Base-by-base conservation (phyloP, 805 yeast genomes). In the Saccharomycopsis fibuligera region DNA sequence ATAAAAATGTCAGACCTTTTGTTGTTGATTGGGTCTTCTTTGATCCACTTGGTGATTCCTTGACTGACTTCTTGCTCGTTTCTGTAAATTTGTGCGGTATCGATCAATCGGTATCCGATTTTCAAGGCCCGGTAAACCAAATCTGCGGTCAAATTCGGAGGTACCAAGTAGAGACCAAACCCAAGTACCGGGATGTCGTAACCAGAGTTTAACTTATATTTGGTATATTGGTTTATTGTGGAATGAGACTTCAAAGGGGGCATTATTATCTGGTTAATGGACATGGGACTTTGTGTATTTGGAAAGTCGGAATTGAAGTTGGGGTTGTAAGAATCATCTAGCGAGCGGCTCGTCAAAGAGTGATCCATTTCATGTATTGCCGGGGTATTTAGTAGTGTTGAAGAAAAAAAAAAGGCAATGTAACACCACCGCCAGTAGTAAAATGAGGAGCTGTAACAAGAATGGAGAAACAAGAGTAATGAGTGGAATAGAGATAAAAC, bases 1-100 rank as follows among this genome's bases (percentile, higher is more conserved):
- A 52, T 52, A 39, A 41, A 49, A 4, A 52, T 42, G 33, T 44
- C 47, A 14, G 16, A 16, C 16, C 55, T 30, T 10, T 45, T 41
- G 23, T 49, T 45, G 29, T 35, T 24, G 9, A 12, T 22, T 4
- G 55, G 55, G 33, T 52, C 51, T 23, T 52, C 53, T 9, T 35
- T 22, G 33, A 49, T 33, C 55, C 55, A 52, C 19, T 31, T 37
- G 39, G 46, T 30, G 5, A 52, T 35, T 12, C 55, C 55, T 24
- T 35, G 23, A 25, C 49, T 42, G 9, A 52, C 54, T 35, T 52
- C 53, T 5, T 38, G 36, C 22, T 52, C 55, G 35, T 52, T 52
- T 33, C 53, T 29, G 33, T 52, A 52, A 17, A 52, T 52, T 24
- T 52, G 55, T 3, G 55, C 55, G 16, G 51, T 52, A 25, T 52